Conservation (phyloP, 352 stramenopile species). For the Pythium aquatile region DNA sequence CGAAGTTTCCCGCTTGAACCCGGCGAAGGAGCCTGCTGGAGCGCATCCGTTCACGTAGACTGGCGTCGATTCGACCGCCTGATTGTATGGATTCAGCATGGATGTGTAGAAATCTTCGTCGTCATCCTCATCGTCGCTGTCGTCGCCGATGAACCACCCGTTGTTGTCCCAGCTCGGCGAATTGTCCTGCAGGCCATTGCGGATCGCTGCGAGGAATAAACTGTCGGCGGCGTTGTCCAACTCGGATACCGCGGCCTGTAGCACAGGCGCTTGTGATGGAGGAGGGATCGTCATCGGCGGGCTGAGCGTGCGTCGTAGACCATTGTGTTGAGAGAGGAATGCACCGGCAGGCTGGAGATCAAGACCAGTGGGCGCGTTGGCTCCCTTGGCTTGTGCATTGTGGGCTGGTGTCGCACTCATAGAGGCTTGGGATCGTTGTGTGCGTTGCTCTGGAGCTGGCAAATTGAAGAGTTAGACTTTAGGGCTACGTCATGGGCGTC, state of each 20-base stretch:
- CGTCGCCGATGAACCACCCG: constrained; percentile 26
- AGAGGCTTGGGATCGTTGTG: background rate
- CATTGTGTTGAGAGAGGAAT: constrained; percentile 9
- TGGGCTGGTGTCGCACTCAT: constrained; percentile 8
- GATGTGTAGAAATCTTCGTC: constrained; percentile 20
- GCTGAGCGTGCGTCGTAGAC: constrained; percentile 7
- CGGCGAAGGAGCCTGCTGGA: constrained; percentile 20
- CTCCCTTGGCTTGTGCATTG: background rate
- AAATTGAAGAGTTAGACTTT: background rate
- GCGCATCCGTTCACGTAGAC: constrained; percentile 5
- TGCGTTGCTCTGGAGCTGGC: background rate
- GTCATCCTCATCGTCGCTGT: constrained; percentile 21
- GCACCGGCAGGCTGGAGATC: constrained; percentile 16
- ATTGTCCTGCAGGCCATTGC: constrained; percentile 18
- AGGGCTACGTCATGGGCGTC: background rate
- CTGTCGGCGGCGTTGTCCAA: constrained; percentile 3
- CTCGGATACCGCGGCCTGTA: background rate
- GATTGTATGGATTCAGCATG: constrained; percentile 12
- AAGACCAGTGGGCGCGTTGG: background rate
- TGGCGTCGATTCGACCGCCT: background rate
- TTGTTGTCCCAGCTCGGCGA: constrained; percentile 25
- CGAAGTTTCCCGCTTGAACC: constrained; percentile 1
- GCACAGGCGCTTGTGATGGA: background rate
- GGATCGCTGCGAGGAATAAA: constrained; percentile 24
- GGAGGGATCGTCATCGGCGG: constrained; percentile 21